Percentiles rank a stretch among this genome's conserved stretches.
These are phyloP conservation scores for Venturia nashicola DNA, from an alignment of 2,329 filamentous ascomycete genomes.

Conservation along the genomic window DNA sequence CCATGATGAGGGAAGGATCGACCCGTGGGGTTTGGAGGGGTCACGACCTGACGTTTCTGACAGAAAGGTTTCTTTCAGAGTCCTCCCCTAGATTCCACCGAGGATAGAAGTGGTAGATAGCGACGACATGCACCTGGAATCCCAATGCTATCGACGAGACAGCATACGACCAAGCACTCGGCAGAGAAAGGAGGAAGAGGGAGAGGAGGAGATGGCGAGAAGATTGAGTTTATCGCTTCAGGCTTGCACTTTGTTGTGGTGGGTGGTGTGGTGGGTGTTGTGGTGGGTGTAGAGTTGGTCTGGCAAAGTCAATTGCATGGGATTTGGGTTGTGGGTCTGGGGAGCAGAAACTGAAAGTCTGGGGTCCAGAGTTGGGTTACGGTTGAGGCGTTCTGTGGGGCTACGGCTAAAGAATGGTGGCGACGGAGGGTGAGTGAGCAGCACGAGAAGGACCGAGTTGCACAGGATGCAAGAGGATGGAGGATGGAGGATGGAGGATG, in stretches of 20 bases:
- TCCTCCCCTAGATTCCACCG: not conserved
- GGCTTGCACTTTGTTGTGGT: not conserved
- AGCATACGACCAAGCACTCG: not conserved
- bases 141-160: not conserved
- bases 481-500: too few species aligned
- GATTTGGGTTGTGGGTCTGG: not conserved
- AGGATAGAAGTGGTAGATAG: not conserved
- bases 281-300: not conserved
- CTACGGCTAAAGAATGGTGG: not conserved
- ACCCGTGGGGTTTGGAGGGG: not conserved
- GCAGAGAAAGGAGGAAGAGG: not conserved
- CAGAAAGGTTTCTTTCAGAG: not conserved
- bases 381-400: not conserved
- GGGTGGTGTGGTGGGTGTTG: too few species aligned
- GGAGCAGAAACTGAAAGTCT: not conserved
- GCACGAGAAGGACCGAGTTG: not conserved
- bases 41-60: not conserved
- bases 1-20: slow-evolving; percentile 19
- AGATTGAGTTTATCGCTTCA: not conserved
- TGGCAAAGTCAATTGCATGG: not conserved
- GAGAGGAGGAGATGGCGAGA: not conserved
- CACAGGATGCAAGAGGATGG: not conserved
- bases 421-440: not conserved
- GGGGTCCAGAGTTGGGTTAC: not conserved
- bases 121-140: not conserved